Evolutionary conservation across 257 asterid species (phyloP).

Genomic region (Fraxinus americana): DNA sequence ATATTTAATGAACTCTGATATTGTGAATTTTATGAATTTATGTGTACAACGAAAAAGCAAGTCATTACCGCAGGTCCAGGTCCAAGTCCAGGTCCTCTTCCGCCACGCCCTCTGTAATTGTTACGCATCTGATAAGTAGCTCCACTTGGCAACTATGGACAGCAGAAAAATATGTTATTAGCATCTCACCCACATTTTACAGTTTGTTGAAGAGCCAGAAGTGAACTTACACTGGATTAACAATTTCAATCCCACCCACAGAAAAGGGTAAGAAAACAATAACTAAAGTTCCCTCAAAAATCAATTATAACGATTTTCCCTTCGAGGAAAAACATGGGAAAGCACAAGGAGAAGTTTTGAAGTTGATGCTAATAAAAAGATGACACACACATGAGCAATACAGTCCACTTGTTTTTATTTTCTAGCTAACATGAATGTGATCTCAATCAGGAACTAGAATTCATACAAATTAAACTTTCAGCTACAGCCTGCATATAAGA

Average conservation of each 20-base stretch:
- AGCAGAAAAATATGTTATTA: conserved; percentile 27
- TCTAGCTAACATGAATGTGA: background rate
- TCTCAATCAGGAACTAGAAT: background rate
- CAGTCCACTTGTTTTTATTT: background rate
- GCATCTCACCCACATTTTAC: conserved; percentile 7
- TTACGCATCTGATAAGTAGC: conserved; percentile 55
- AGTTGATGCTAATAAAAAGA: background rate
- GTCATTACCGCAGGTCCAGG: conserved; percentile 51
- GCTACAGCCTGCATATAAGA: background rate
- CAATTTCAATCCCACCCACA: background rate
- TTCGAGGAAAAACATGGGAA: background rate
- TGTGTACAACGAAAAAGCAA: background rate
- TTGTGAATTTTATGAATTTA: background rate
- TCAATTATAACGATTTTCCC: background rate
- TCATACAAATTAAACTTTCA: background rate
- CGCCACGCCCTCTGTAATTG: conserved; percentile 90
- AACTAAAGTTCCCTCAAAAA: too few relatives aligned
- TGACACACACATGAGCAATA: background rate
- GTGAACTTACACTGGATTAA: background rate
- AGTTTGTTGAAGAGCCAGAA: background rate
- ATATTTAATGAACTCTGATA: too few relatives aligned
- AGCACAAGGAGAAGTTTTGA: background rate
- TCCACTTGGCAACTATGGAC: conserved; percentile 63
- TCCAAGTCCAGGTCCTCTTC: conserved; percentile 81
- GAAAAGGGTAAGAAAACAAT: background rate